Evolutionary conservation across 257 asterid species (phyloP).

Genomic region (Plantago elongata): DNA sequence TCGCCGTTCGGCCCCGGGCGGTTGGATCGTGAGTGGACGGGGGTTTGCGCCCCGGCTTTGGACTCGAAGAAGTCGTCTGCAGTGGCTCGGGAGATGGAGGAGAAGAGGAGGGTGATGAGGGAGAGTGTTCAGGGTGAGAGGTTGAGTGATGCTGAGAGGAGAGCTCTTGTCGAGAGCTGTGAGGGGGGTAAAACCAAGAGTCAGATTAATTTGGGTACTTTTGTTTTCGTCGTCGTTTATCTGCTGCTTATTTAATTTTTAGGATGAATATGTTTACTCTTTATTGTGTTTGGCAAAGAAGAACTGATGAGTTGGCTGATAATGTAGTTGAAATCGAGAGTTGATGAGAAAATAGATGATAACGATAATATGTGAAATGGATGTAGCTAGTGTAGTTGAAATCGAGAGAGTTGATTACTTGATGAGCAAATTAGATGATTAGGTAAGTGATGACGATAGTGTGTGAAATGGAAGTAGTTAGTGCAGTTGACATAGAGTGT

Average conservation of each 20-base stretch:
- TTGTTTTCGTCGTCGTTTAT: not conserved
- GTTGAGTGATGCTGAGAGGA: constrained; percentile 73
- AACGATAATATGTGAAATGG: no score
- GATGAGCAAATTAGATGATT: no score
- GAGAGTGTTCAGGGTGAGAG: constrained; percentile 63
- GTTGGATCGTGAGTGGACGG: constrained; percentile 78
- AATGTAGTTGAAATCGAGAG: no score
- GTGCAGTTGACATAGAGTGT: no score
- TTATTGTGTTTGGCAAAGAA: not conserved
- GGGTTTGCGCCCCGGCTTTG: constrained; percentile 87
- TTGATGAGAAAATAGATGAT: no score
- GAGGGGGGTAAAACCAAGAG: constrained; percentile 65
- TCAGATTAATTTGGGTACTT: constrained; percentile 83
- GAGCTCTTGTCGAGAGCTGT: constrained; percentile 56
- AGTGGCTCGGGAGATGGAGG: constrained; percentile 56
- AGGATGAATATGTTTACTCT: not conserved
- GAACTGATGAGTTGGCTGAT: no score
- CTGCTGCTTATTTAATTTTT: not conserved
- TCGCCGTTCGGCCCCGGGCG: constrained; percentile 94
- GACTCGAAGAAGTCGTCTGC: constrained; percentile 68
- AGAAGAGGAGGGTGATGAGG: constrained; percentile 55
- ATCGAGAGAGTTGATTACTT: no score
- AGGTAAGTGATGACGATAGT: no score
- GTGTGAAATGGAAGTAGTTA: no score
- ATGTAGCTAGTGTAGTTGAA: no score